Conservation (phyloP, 495 filamentous ascomycete species). For the Neurospora tetrasperma region DNA sequence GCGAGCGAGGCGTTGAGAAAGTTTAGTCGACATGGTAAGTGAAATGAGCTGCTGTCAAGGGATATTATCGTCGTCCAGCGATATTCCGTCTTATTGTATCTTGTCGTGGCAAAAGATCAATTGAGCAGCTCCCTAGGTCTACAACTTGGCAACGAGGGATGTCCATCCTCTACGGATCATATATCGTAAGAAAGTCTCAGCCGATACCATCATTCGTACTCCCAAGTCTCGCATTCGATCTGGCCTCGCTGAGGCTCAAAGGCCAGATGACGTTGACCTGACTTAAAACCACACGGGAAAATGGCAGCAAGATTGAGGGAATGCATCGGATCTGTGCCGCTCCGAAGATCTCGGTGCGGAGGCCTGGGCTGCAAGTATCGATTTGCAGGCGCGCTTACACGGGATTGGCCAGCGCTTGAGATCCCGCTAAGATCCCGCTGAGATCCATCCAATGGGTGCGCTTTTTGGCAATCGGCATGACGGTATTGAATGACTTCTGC, state of each 20-base stretch:
- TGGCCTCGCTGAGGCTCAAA: neutral
- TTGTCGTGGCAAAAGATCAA: neutral
- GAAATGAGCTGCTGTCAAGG: neutral
- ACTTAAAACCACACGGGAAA: neutral
- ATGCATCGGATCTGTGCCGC: neutral
- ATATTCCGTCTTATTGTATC: neutral
- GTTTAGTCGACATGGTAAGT: neutral
- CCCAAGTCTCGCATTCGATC: neutral
- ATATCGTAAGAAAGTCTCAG: neutral
- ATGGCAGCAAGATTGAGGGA: neutral
- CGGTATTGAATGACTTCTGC: neutral
- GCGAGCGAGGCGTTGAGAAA: neutral
- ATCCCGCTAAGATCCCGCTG: neutral
- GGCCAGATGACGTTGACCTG: neutral
- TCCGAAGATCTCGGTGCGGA: neutral
- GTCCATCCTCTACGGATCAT: neutral
- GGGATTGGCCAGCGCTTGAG: neutral
- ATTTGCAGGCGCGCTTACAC: neutral
- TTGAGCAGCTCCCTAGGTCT: too few species aligned
- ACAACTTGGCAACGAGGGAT: neutral
- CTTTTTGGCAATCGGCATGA: neutral
- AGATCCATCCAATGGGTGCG: neutral
- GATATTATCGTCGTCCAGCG: neutral
- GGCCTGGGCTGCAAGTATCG: neutral
- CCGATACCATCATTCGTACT: neutral